These are phyloP conservation scores for Vigna mungo DNA, from an alignment of 306 rosid genomes.

Conservation along the genomic window DNA sequence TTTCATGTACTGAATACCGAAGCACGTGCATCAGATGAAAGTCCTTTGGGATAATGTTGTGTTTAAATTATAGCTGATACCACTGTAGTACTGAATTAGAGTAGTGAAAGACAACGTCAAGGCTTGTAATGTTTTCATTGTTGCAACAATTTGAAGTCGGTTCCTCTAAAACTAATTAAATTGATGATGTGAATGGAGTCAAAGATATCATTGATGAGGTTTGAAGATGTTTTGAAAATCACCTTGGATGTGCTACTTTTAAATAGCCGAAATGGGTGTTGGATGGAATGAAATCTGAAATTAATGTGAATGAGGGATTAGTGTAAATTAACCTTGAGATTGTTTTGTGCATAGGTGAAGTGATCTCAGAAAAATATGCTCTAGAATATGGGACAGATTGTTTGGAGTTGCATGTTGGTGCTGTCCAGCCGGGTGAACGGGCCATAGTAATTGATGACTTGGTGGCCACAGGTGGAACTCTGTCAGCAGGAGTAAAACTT, in stretches of 20 bases:
- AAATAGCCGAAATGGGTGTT: not conserved
- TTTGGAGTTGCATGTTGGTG: slow-evolving; percentile 91
- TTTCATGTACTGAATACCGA: not conserved
- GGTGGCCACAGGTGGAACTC: slow-evolving; percentile 97
- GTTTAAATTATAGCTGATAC: not conserved
- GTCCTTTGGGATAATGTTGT: not conserved
- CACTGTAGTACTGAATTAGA: not conserved
- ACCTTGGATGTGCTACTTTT: not conserved
- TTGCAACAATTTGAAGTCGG: slow-evolving; percentile 1
- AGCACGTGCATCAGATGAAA: not conserved
- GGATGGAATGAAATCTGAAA: slow-evolving; percentile 1
- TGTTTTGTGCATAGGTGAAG: slow-evolving; percentile 65
- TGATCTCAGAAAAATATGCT: slow-evolving; percentile 78
- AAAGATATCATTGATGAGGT: not conserved
- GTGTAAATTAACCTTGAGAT: not conserved
- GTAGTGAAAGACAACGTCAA: not conserved
- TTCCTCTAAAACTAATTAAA: slow-evolving; percentile 18
- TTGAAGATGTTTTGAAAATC: not conserved
- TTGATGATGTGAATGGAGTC: not conserved
- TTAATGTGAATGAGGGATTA: not conserved
- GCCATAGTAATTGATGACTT: slow-evolving; percentile 88
- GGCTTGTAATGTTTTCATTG: not conserved
- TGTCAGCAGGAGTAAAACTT: slow-evolving; percentile 87
- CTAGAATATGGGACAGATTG: slow-evolving; percentile 93
- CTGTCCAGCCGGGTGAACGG: slow-evolving; percentile 81